Percentiles rank a stretch among this genome's conserved stretches.
phyloP scores from a whole-genome alignment of 139 green algal genomes.

The Closterium sp. region DNA sequence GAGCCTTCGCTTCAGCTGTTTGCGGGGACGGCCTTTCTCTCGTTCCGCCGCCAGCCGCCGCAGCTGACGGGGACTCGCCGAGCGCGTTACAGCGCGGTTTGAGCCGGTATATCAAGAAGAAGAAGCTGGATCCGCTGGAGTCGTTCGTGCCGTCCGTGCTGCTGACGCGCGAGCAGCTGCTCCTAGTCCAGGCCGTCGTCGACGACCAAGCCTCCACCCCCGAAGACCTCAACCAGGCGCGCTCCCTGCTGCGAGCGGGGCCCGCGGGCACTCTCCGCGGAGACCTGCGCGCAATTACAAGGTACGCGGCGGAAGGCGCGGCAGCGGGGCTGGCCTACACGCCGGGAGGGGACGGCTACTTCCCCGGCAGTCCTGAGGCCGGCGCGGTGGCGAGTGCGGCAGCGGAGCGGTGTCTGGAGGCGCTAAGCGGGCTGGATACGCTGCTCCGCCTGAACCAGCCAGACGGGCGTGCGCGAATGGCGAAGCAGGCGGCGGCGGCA shows the following conservation, averaged over 20 bases:
- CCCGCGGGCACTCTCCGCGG: not conserved
- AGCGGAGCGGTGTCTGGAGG: not conserved
- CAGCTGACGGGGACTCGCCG: not conserved
- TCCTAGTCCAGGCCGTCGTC: not conserved
- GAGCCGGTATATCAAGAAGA: conserved; percentile 3
- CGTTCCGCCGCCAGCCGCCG: not conserved
- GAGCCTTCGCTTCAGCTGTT: not conserved
- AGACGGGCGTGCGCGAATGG: not conserved
- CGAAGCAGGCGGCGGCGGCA: not conserved
- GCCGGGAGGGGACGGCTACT: not conserved
- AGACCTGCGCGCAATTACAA: not conserved
- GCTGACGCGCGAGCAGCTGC: not conserved
- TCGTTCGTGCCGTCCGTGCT: conserved; percentile 7
- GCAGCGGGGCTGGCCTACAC: not conserved
- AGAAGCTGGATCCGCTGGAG: conserved; percentile 12
- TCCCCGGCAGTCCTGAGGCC: not conserved
- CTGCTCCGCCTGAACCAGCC: not conserved
- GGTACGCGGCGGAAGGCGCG: conserved; percentile 1
- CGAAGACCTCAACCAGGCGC: not conserved
- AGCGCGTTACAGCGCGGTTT: not conserved
- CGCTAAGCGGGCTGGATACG: not conserved
- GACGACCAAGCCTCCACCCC: not conserved
- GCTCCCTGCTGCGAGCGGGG: conserved; percentile 1
- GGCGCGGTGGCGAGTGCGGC: not conserved
- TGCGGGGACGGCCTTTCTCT: not conserved